Conservation (phyloP, 257 asterid species). For the Penstemon eatonii region DNA sequence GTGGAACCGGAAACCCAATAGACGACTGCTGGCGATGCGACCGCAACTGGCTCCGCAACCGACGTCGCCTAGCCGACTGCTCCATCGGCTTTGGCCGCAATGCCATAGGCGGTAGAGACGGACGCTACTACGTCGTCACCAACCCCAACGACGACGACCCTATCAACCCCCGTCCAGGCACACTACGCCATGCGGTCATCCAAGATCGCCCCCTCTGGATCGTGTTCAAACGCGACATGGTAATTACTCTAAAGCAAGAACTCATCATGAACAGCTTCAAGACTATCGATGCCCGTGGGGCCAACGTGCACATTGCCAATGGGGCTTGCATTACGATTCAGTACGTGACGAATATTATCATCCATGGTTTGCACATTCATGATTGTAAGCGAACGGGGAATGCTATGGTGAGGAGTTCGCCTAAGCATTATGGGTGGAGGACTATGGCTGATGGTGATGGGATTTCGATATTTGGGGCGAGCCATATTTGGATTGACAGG, state of each 20-base stretch:
- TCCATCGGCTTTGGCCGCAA: conserved; percentile 24
- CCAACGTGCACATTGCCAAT: conserved; percentile 21
- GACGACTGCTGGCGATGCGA: conserved; percentile 28
- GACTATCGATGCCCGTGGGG: conserved; percentile 18
- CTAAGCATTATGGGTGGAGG: conserved; percentile 21
- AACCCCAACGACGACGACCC: conserved; percentile 20
- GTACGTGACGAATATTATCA: conserved; percentile 16
- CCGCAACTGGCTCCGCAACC: conserved; percentile 18
- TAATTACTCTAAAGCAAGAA: conserved; percentile 7
- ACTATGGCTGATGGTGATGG: conserved; percentile 23
- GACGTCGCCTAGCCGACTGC: conserved; percentile 18
- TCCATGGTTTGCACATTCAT: conserved; percentile 21
- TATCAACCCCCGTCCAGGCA: conserved; percentile 23
- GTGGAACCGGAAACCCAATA: conserved; percentile 24
- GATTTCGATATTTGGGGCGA: conserved; percentile 15
- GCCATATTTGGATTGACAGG: conserved; percentile 19
- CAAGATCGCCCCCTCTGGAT: conserved; percentile 26
- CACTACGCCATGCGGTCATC: conserved; percentile 24
- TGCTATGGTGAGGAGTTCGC: conserved; percentile 24
- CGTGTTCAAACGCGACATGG: conserved; percentile 22
- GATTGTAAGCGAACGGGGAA: conserved; percentile 23
- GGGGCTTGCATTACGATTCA: conserved; percentile 24
- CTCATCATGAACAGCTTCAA: conserved; percentile 8
- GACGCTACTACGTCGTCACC: conserved; percentile 14
- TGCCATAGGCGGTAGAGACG: conserved; percentile 25